These are phyloP conservation scores for Eucalyptus globulus DNA, from an alignment of 345 rosid species.

Conservation along the genomic window DNA sequence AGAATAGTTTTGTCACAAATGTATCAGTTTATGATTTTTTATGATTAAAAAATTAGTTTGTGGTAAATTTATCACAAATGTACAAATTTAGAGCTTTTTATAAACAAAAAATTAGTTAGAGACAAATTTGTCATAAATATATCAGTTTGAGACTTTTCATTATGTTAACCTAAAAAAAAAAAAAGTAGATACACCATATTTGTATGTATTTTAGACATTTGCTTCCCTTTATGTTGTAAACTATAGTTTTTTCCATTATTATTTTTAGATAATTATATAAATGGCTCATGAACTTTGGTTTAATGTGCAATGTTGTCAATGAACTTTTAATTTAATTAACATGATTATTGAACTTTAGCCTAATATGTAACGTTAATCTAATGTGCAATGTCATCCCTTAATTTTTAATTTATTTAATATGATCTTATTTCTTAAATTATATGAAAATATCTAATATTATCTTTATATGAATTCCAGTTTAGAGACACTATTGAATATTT, in stretches of 20 bases:
- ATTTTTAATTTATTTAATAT: too few species aligned
- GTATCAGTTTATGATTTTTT: accelerated
- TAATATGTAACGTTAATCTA: too few species aligned
- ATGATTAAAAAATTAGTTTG: too few species aligned
- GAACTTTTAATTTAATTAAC: accelerated
- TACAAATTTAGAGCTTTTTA: accelerated
- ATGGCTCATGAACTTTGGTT: too few species aligned
- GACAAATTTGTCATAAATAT: too few species aligned
- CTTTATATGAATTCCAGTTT: too few species aligned
- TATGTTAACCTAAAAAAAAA: accelerated
- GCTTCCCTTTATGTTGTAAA: not conserved
- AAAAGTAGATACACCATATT: not conserved
- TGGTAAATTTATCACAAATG: accelerated
- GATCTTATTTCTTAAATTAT: not conserved
- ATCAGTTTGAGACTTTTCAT: accelerated
- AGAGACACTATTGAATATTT: too few species aligned
- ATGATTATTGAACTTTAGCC: too few species aligned
- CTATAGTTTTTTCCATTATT: accelerated
- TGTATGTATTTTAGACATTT: not conserved
- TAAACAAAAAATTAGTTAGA: too few species aligned
- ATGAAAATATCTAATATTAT: not conserved
- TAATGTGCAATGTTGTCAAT: too few species aligned
- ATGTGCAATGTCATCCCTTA: too few species aligned
- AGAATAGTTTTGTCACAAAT: too few species aligned
- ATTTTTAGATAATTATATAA: not conserved